Conservation (phyloP, 1,284 basidiomycete genomes). For the Takashimella koratensis region DNA sequence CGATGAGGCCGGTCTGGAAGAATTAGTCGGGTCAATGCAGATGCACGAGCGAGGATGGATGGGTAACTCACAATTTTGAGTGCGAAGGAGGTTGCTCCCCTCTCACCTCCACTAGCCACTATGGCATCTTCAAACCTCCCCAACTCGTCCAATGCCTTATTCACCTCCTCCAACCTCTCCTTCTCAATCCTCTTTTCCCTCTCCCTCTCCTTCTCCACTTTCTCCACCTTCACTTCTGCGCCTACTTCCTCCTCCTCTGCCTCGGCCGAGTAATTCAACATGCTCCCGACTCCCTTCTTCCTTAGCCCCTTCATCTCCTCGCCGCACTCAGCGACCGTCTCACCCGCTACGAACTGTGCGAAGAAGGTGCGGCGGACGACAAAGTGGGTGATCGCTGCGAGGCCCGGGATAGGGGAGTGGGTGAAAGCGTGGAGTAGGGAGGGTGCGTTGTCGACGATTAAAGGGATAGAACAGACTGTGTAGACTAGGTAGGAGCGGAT, state of each 20-base stretch:
- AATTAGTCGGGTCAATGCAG: not conserved
- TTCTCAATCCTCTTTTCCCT: conserved; percentile 49
- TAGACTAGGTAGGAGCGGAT: conserved; percentile 75
- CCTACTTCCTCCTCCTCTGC: conserved; percentile 57
- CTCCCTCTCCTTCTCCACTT: conserved; percentile 38
- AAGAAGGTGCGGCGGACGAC: conserved; percentile 82
- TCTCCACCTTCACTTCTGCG: not conserved
- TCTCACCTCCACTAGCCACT: conserved; percentile 24
- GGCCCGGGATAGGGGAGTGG: conserved; percentile 58
- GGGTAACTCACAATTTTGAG: conserved; percentile 67
- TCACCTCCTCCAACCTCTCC: conserved; percentile 65
- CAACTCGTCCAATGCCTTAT: conserved; percentile 67
- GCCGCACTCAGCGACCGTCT: conserved; percentile 66
- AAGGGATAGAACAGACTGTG: conserved; percentile 70
- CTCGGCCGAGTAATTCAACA: conserved; percentile 83
- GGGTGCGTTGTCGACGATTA: conserved; percentile 73
- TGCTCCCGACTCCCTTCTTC: conserved; percentile 65
- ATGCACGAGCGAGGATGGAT: not conserved
- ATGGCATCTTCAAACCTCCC: conserved; percentile 68
- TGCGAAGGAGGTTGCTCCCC: conserved; percentile 71
- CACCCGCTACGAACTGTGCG: conserved; percentile 77
- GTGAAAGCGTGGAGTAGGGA: conserved; percentile 61
- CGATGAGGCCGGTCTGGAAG: conserved; percentile 45
- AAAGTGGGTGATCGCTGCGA: conserved; percentile 64
- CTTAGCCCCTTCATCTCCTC: conserved; percentile 64